Evolutionary conservation across 169 alveolate species (phyloP).

Genomic region (Plasmodium fragile): DNA sequence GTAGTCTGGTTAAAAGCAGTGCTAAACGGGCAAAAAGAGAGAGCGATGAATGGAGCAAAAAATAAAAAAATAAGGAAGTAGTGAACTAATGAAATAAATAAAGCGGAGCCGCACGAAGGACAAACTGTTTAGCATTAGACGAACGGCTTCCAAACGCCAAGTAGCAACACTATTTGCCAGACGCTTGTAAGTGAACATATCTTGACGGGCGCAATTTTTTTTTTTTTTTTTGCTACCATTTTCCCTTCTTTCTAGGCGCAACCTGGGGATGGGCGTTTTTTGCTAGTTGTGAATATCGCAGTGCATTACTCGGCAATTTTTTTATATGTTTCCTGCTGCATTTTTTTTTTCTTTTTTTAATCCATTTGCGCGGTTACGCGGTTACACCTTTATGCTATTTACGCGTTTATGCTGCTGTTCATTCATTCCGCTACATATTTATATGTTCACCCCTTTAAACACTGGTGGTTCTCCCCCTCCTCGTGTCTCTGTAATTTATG

Average conservation of each 20-base stretch:
- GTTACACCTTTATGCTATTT: not conserved
- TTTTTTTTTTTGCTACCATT: not conserved
- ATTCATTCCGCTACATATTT: not conserved
- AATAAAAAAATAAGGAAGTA: not conserved
- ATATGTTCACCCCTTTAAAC: not conserved
- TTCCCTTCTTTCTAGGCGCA: not conserved
- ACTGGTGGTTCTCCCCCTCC: not conserved
- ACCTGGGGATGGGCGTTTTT: not conserved
- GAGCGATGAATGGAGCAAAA: not conserved
- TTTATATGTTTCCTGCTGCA: not conserved
- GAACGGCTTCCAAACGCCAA: not conserved
- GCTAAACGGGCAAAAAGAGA: not conserved
- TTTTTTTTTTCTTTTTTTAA: not conserved
- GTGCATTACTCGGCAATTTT: not conserved
- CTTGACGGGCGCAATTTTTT: not conserved
- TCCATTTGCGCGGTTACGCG: not conserved
- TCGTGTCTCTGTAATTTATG: not conserved
- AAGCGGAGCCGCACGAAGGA: not conserved
- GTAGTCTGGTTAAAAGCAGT: not conserved
- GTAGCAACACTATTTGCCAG: not conserved
- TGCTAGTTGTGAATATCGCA: not conserved
- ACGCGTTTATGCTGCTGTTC: not conserved
- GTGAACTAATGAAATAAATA: not conserved
- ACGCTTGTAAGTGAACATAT: not conserved
- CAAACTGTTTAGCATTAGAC: not conserved